Percentiles rank a stretch among this genome's conserved stretches.
Evolutionary conservation across 2,329 filamentous ascomycete genomes (phyloP).

Genomic region (Pyrenophora tritici-repentis): DNA sequence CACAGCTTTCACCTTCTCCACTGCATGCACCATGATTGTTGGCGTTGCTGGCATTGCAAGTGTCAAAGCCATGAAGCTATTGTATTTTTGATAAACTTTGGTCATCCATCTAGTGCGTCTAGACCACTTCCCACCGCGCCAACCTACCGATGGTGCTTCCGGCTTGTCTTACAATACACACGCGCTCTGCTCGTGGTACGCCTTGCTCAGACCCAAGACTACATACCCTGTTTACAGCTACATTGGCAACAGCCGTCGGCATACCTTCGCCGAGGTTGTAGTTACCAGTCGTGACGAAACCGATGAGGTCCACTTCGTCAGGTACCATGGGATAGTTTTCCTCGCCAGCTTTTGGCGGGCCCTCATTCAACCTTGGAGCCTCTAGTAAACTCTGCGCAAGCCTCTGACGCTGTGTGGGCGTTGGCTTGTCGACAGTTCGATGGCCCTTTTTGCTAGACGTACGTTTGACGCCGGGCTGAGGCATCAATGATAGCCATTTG

Average conservation of each 20-base stretch:
- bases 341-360: conserved; percentile 32
- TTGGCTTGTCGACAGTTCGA: conserved; percentile 22
- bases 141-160: conserved; percentile 80
- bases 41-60: no score
- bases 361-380: conserved; percentile 7
- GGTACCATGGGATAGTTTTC: conserved; percentile 71
- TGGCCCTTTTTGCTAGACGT: conserved; percentile 20
- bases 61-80: no score
- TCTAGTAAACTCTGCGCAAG: conserved; percentile 37
- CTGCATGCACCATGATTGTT: neutral
- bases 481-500: conserved; percentile 71
- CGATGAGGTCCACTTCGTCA: conserved; percentile 74
- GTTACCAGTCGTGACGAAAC: conserved; percentile 86
- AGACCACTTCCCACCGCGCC: conserved; percentile 74
- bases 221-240: conserved; percentile 65
- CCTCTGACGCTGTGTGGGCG: conserved; percentile 23
- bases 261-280: conserved; percentile 79
- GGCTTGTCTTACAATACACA: conserved; percentile 82
- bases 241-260: conserved; percentile 74
- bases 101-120: conserved; percentile 1
- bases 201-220: conserved; percentile 44
- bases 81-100: neutral
- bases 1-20: conserved; percentile 7
- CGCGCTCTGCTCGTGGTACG: conserved; percentile 41
- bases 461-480: conserved; percentile 33